Base-by-base conservation (phyloP, 306 rosid genomes). In the Myrica gale region DNA sequence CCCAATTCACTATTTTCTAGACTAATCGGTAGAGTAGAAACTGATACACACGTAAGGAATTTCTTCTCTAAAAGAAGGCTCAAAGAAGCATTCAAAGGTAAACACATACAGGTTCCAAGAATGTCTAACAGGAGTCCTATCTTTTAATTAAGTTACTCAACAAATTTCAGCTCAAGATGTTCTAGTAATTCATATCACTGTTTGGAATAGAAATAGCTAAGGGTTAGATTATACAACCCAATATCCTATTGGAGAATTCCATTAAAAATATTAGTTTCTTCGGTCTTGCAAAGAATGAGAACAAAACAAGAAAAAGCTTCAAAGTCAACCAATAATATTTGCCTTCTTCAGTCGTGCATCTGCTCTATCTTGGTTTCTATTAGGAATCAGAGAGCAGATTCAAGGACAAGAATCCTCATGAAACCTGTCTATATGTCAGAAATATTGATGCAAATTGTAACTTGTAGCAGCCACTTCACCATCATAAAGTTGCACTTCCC, bases 251-350 rank as follows among this genome's bases (percentile, higher is more conserved):
- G 62, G 39, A 63, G 72, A 78, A 63, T 32, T 32, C 80, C 66
- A 55, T 43, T 55, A 75, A 67, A 20, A 45, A 21, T 13, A 47
- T 61, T 75, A 48, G 63, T 8, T 4, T 0, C 71, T 80, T 82
- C 45, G n/a, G 77, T n/a, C 17, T 45, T 41, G 70, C 78, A 82
- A 74, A 60, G 82, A 82, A 78, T 74, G 78, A 65, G 58, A 65
- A 53, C 68, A 21, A 44, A 57, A 82, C 71, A 74, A 6, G 68
- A 53, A 74, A 70, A 63, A 72, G 77, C 61, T 63, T 52, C 54
- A 48, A 41, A 67, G 76, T 71, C 75, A 53, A 80, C 21, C 62
- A 63, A 46, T 70, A 19, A 54, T 48, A 60, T 71, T 54, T 13
- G 47, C 75, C 82, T 63, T 76, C 75, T 45, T 67, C 65, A n/a